phyloP scores from a whole-genome alignment of 768 basidiomycete species.

The Mycena pura region DNA sequence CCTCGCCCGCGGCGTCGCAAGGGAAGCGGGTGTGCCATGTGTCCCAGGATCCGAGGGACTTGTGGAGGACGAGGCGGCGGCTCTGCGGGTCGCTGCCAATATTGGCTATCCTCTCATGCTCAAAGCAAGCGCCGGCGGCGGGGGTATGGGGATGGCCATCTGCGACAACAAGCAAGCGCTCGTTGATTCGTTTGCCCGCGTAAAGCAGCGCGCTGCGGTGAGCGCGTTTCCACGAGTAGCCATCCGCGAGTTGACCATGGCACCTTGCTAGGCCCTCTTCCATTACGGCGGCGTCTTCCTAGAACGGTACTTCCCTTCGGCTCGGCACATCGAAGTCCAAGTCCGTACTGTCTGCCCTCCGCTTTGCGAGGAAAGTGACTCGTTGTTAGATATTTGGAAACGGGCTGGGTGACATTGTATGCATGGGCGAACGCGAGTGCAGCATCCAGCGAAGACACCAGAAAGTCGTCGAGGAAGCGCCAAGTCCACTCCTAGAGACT shows the following conservation, averaged over 20 bases:
- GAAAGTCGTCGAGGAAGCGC: slow-evolving; percentile 76
- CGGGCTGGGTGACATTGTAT: slow-evolving; percentile 61
- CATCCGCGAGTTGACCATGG: neutral
- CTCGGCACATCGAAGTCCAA: slow-evolving; percentile 73
- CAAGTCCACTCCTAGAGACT: slow-evolving; percentile 60
- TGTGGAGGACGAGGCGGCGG: slow-evolving; percentile 27
- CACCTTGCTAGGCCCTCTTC: slow-evolving; percentile 50
- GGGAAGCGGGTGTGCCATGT: slow-evolving; percentile 55
- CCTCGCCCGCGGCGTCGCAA: slow-evolving; percentile 54
- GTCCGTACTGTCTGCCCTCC: slow-evolving; percentile 36
- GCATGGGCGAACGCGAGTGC: slow-evolving; percentile 76
- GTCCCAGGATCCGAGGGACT: slow-evolving; percentile 65
- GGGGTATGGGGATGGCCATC: slow-evolving; percentile 70
- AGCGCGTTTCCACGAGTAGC: slow-evolving; percentile 19
- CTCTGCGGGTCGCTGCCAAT: slow-evolving; percentile 40
- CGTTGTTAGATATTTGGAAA: slow-evolving; percentile 81
- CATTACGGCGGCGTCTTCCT: slow-evolving; percentile 58
- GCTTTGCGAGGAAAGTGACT: too few relatives aligned
- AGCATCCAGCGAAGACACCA: slow-evolving; percentile 74
- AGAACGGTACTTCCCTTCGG: slow-evolving; percentile 61
- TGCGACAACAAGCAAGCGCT: slow-evolving; percentile 53
- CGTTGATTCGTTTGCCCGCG: slow-evolving; percentile 39
- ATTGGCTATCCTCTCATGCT: slow-evolving; percentile 69
- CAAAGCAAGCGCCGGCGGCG: slow-evolving; percentile 74
- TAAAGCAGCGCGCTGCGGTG: slow-evolving; percentile 54